Conservation (phyloP, 306 rosid genomes). For the Trifolium subterraneum region DNA sequence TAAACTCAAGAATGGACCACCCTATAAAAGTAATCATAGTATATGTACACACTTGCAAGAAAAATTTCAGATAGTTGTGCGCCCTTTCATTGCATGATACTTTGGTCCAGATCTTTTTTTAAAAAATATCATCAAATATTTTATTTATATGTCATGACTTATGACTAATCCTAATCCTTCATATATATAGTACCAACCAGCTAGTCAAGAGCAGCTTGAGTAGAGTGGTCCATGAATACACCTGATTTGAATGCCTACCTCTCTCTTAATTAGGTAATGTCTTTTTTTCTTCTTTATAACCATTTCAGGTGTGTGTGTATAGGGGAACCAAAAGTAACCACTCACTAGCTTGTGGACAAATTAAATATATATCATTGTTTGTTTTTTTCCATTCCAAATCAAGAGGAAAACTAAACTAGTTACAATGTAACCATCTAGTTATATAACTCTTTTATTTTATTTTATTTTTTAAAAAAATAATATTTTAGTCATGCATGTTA, state of each 20-base stretch:
- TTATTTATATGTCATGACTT: neutral
- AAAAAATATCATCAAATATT: constrained; percentile 15
- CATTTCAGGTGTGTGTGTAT: constrained; percentile 57
- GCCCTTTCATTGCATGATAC: constrained; percentile 53
- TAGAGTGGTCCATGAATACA: constrained; percentile 69
- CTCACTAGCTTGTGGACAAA: neutral
- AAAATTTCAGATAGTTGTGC: constrained; percentile 46
- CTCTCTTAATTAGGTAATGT: constrained; percentile 42
- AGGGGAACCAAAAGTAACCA: constrained; percentile 17
- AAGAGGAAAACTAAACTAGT: constrained; percentile 10
- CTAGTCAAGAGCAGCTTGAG: constrained; percentile 48
- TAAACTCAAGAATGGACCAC: constrained; percentile 56
- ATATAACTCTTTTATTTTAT: neutral
- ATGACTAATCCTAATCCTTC: constrained; percentile 25
- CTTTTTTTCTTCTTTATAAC: constrained; percentile 47
- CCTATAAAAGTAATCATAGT: constrained; percentile 45
- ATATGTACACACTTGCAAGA: constrained; percentile 38
- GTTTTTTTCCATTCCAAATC: constrained; percentile 26
- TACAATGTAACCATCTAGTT: constrained; percentile 3
- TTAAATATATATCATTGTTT: neutral
- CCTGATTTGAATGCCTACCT: constrained; percentile 60
- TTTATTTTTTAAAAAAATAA: neutral
- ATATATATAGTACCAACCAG: constrained; percentile 42
- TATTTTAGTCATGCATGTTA: neutral
- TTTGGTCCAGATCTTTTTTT: constrained; percentile 48